Conservation (phyloP, 129 eudicot species). For the Flaveria brownii region DNA sequence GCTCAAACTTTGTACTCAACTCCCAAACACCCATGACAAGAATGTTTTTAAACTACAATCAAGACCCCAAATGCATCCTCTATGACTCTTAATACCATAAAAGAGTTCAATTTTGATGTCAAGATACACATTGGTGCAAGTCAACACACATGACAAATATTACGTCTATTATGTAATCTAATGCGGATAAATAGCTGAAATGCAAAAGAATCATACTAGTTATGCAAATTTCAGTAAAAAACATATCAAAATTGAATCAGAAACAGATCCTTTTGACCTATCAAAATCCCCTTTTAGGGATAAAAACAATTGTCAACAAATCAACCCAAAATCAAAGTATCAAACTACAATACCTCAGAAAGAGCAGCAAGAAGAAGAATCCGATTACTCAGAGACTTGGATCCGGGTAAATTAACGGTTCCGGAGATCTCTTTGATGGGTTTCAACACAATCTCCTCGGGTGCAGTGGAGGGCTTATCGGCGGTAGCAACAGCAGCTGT, state of each 20-base stretch:
- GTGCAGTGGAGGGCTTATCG: conserved; percentile 68
- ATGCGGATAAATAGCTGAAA: not conserved
- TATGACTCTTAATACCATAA: not conserved
- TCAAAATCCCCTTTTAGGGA: not conserved
- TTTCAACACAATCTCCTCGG: conserved; percentile 88
- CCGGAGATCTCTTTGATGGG: conserved; percentile 95
- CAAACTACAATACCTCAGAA: conserved; percentile 51
- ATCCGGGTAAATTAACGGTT: conserved; percentile 80
- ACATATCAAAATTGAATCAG: too few relatives aligned
- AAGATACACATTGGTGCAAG: not conserved
- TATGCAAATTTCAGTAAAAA: not conserved
- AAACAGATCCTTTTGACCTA: not conserved
- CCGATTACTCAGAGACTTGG: conserved; percentile 87
- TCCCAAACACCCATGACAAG: not conserved
- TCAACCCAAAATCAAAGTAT: not conserved
- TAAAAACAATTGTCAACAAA: not conserved
- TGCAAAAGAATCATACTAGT: not conserved
- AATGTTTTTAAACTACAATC: not conserved
- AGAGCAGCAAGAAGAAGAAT: conserved; percentile 91
- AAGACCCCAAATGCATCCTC: not conserved
- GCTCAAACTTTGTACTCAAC: conserved; percentile 8
- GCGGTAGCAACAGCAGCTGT: conserved; percentile 65
- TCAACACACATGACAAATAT: not conserved
- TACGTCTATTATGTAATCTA: not conserved
- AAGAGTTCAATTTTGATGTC: not conserved